Evolutionary conservation across 805 yeast species (phyloP).

Genomic region (Candida loeiensis): DNA sequence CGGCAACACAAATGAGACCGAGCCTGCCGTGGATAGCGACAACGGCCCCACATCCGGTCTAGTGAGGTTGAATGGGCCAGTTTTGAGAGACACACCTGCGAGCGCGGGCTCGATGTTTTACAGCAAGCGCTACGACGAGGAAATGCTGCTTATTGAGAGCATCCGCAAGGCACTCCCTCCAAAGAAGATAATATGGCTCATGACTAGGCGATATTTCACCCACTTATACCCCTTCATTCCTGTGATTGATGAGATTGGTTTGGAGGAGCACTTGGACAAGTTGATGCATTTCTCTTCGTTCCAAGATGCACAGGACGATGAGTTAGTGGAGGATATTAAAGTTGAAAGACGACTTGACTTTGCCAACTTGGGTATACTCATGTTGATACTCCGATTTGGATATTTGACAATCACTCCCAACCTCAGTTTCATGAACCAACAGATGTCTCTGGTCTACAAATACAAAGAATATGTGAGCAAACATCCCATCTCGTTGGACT

Average conservation of each 20-base stretch:
- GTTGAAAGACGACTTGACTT: constrained; percentile 17
- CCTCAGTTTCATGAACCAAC: constrained; percentile 9
- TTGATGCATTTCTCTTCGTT: constrained; percentile 17
- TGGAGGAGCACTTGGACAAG: constrained; percentile 16
- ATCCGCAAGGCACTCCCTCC: constrained; percentile 22
- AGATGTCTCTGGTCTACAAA: background rate
- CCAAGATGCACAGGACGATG: constrained; percentile 10
- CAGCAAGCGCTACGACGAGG: constrained; percentile 18
- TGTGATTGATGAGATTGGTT: constrained; percentile 24
- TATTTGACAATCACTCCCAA: constrained; percentile 22
- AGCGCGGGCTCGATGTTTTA: constrained; percentile 17
- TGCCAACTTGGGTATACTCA: constrained; percentile 18
- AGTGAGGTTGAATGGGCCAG: background rate
- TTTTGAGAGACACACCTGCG: constrained; percentile 2
- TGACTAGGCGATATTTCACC: constrained; percentile 24
- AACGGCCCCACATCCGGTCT: too few species aligned
- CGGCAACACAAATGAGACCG: background rate
- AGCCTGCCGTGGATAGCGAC: too few species aligned
- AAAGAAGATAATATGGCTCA: constrained; percentile 22
- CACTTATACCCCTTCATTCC: constrained; percentile 27
- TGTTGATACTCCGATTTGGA: constrained; percentile 20
- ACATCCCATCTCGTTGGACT: constrained; percentile 20
- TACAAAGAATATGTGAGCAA: constrained; percentile 13
- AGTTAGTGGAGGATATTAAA: constrained; percentile 11
- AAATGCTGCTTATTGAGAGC: constrained; percentile 17